phyloP scores from a whole-genome alignment of 208 protist genomes.

The Kentomonas sorsogonicus region DNA sequence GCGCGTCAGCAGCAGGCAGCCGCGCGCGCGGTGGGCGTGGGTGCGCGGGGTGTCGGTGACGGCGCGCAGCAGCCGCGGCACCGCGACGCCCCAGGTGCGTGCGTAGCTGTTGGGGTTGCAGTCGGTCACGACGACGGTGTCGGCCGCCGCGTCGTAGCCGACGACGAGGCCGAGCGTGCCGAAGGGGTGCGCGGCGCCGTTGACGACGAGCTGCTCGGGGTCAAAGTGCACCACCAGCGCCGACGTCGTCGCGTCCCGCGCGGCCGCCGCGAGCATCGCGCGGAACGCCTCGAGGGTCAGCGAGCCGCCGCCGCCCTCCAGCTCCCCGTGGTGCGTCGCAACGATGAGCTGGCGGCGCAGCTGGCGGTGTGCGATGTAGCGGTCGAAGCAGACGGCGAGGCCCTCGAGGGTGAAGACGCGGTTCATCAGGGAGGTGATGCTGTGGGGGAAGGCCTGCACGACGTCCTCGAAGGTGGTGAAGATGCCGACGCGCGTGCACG shows the following conservation, averaged over 20 bases:
- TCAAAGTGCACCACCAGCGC: constrained; percentile 66
- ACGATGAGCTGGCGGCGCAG: constrained; percentile 37
- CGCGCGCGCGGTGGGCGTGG: constrained; percentile 50
- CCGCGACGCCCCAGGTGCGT: constrained; percentile 61
- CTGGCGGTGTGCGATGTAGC: constrained; percentile 43
- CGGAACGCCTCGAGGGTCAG: constrained; percentile 43
- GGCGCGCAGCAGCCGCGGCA: constrained; percentile 51
- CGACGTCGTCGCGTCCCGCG: constrained; percentile 15
- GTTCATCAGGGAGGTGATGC: constrained; percentile 67
- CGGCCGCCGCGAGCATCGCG: constrained; percentile 32
- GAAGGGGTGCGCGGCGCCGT: constrained; percentile 66
- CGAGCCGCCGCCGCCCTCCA: constrained; percentile 19
- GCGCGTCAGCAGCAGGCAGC: constrained; percentile 43
- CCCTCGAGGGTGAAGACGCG: constrained; percentile 75
- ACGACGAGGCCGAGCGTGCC: constrained; percentile 67
- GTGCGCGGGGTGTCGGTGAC: constrained; percentile 41
- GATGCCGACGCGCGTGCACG: constrained; percentile 50
- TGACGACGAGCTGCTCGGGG: constrained; percentile 38
- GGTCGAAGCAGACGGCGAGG: constrained; percentile 56
- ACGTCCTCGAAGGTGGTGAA: constrained; percentile 74
- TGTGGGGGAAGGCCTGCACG: constrained; percentile 64
- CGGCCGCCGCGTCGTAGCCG: constrained; percentile 38
- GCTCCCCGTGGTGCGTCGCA: constrained; percentile 52
- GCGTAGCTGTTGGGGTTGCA: constrained; percentile 74
- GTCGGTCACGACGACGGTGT: constrained; percentile 59